Evolutionary conservation across 345 rosid species (phyloP).

Genomic region (Sapria himalayana): DNA sequence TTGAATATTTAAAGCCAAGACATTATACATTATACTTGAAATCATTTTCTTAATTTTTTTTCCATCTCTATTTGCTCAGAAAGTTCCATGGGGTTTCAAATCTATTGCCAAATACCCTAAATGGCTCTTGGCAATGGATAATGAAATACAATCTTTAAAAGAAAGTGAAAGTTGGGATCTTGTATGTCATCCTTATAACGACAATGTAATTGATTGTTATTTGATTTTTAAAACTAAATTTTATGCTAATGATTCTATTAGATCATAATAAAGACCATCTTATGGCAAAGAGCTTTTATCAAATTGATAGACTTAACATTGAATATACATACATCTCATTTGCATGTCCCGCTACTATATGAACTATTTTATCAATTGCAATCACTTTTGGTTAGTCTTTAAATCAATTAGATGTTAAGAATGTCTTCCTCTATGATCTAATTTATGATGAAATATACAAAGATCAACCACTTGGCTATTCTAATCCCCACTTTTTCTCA

Average conservation of each 20-base stretch:
- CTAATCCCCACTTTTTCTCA: neutral
- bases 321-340: neutral
- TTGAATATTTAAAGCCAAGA: neutral
- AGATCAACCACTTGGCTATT: neutral
- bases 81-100: neutral
- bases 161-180: neutral
- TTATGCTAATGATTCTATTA: neutral
- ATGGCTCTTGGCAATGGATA: too few relatives aligned
- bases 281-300: constrained; percentile 1
- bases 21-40: neutral
- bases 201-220: too few relatives aligned
- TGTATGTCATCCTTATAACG: neutral
- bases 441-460: neutral
- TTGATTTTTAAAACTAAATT: neutral
- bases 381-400: neutral
- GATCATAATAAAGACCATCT: neutral
- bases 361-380: neutral
- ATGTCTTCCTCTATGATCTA: too few relatives aligned
- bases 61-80: neutral
- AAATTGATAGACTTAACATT: neutral
- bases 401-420: too few relatives aligned
- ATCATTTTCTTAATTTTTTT: neutral
- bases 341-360: neutral
- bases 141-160: too few relatives aligned
- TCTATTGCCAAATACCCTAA: too few relatives aligned